Evolutionary conservation across 805 yeast genomes (phyloP).

Genomic region (Kodamaea restingae): DNA sequence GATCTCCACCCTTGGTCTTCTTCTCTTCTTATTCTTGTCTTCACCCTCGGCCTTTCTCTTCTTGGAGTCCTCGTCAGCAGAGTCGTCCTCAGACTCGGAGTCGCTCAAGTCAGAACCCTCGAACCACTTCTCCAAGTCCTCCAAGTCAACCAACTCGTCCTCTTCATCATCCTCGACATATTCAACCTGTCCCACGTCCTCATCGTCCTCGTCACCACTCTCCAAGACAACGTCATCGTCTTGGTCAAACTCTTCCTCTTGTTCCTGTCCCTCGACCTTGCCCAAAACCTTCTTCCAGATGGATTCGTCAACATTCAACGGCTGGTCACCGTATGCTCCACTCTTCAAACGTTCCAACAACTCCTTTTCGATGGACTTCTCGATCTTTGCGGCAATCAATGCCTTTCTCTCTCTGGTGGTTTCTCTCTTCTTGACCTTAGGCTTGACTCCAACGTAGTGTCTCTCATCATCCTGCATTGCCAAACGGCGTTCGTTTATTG

Average conservation of each 20-base stretch:
- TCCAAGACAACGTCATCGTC: constrained; percentile 51
- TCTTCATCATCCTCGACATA: constrained; percentile 82
- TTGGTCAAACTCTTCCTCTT: constrained; percentile 53
- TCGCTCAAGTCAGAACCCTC: constrained; percentile 41
- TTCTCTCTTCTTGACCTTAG: constrained; percentile 93
- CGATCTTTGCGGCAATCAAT: constrained; percentile 92
- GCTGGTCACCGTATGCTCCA: constrained; percentile 98
- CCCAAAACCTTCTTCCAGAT: constrained; percentile 94
- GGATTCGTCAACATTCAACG: constrained; percentile 92
- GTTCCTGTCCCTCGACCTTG: constrained; percentile 49
- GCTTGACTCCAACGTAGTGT: constrained; percentile 87
- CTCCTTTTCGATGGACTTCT: constrained; percentile 94
- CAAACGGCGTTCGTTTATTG: constrained; percentile 89
- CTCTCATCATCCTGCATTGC: constrained; percentile 90
- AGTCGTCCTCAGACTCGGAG: constrained; percentile 24
- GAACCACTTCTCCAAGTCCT: constrained; percentile 88
- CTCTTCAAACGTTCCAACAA: constrained; percentile 89
- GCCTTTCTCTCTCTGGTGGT: constrained; percentile 95
- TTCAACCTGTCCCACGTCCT: constrained; percentile 71
- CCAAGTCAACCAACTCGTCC: constrained; percentile 89
- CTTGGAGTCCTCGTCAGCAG: constrained; percentile 22
- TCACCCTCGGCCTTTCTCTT: constrained; percentile 29
- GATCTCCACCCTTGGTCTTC: constrained; percentile 73
- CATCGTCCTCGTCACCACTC: constrained; percentile 48
- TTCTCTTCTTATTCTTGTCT: constrained; percentile 43